A percentile compares a stretch with the other conserved stretches of the same genome.
Conservation (phyloP, 176 grass and related monocot genomes). For the Pontederia paniculata region DNA sequence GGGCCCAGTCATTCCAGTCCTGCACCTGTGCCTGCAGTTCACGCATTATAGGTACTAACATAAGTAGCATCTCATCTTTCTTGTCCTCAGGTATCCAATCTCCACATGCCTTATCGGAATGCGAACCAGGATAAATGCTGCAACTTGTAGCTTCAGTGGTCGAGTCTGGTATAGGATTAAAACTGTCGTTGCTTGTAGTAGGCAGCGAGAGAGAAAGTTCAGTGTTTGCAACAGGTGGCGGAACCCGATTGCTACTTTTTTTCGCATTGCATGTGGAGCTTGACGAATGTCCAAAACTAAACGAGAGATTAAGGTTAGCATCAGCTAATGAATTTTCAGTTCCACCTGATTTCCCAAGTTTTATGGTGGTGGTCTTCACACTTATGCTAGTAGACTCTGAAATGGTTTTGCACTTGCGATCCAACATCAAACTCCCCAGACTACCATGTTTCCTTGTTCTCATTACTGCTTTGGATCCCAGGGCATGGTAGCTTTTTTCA, state of each 20-base stretch:
- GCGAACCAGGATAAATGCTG: conserved; percentile 29
- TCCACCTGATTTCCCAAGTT: conserved; percentile 45
- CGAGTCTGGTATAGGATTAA: conserved; percentile 25
- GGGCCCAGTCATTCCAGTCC: conserved; percentile 91
- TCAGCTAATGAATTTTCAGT: conserved; percentile 34
- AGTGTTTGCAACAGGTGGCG: neutral
- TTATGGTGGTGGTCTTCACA: conserved; percentile 48
- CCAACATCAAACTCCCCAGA: conserved; percentile 35
- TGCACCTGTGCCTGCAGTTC: conserved; percentile 60
- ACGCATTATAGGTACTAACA: conserved; percentile 63
- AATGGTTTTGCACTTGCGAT: conserved; percentile 56
- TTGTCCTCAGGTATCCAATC: conserved; percentile 64
- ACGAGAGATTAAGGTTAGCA: conserved; percentile 57
- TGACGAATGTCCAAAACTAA: conserved; percentile 17
- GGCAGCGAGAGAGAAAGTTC: conserved; percentile 44
- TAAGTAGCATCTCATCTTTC: conserved; percentile 67
- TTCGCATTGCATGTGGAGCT: conserved; percentile 7
- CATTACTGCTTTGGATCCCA: conserved; percentile 72
- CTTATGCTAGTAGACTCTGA: conserved; percentile 40
- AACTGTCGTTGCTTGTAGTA: conserved; percentile 26
- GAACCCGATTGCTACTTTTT: neutral
- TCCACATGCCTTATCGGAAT: conserved; percentile 42
- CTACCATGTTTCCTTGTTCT: conserved; percentile 64
- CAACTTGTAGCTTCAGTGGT: conserved; percentile 27
- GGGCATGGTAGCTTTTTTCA: conserved; percentile 73